Percentiles rank a stretch among this genome's conserved stretches.
Evolutionary conservation across 306 rosid species (phyloP).

Genomic region (Pyrus pyrifolia): DNA sequence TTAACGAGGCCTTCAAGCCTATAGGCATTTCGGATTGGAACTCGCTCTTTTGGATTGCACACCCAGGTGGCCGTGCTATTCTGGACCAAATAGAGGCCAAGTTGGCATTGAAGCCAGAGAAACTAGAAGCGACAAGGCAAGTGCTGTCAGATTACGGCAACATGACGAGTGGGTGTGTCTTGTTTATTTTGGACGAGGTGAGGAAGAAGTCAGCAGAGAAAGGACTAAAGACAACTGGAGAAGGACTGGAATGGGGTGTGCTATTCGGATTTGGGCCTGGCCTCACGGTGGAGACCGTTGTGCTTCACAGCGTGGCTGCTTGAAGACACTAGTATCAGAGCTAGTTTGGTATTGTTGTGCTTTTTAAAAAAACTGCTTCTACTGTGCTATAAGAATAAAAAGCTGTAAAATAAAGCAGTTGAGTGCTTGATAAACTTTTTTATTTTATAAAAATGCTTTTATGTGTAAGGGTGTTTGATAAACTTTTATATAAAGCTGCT

Average conservation of each 20-base stretch:
- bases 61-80: slow-evolving; percentile 56
- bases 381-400: no score
- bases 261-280: slow-evolving; percentile 72
- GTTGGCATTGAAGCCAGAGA: slow-evolving; percentile 39
- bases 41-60: slow-evolving; percentile 57
- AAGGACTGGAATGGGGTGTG: slow-evolving; percentile 71
- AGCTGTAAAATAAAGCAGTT: no score
- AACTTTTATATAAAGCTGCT: no score
- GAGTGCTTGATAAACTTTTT: no score
- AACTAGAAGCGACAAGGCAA: slow-evolving; percentile 43
- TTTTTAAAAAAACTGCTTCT: no score
- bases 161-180: slow-evolving; percentile 74
- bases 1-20: slow-evolving; percentile 42
- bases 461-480: no score
- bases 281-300: slow-evolving; percentile 58
- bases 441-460: no score
- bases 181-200: slow-evolving; percentile 62
- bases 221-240: slow-evolving; percentile 41
- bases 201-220: slow-evolving; percentile 34
- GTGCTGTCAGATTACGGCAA: slow-evolving; percentile 57
- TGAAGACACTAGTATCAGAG: background rate
- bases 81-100: slow-evolving; percentile 41
- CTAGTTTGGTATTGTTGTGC: no score
- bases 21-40: slow-evolving; percentile 48
- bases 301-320: slow-evolving; percentile 38